These are phyloP conservation scores for Teratosphaeria epicoccoides DNA, from an alignment of 2,329 filamentous ascomycete genomes.

Conservation along the genomic window DNA sequence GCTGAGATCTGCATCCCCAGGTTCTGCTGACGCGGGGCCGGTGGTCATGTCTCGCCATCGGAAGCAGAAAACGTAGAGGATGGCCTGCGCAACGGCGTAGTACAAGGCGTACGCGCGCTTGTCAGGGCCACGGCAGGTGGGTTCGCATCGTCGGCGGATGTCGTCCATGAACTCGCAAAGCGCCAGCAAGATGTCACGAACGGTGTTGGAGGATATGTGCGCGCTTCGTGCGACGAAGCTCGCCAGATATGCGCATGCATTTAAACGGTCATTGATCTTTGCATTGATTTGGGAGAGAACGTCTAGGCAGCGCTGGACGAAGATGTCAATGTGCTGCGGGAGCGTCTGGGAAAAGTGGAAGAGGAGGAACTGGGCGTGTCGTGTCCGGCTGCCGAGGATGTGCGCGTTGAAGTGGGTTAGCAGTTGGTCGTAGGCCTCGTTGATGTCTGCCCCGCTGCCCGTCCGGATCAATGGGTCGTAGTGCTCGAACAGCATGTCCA, in stretches of 20 bases:
- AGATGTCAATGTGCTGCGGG: slow-evolving; percentile 66
- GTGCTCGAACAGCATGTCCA: slow-evolving; percentile 77
- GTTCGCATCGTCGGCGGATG: slow-evolving; percentile 62
- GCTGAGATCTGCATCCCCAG: slow-evolving; percentile 35
- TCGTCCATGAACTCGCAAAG: slow-evolving; percentile 67
- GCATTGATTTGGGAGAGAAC: slow-evolving; percentile 74
- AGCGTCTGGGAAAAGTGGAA: slow-evolving; percentile 90
- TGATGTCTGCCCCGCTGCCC: slow-evolving; percentile 56
- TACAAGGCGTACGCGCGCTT: slow-evolving; percentile 73
- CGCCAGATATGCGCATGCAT: slow-evolving; percentile 82
- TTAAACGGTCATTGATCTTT: slow-evolving; percentile 66
- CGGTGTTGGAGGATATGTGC: slow-evolving; percentile 62
- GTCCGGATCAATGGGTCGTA: slow-evolving; percentile 64
- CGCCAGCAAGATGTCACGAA: slow-evolving; percentile 72
- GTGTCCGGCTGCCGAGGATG: slow-evolving; percentile 80
- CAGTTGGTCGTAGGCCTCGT: slow-evolving; percentile 65
- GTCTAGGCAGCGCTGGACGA: slow-evolving; percentile 67
- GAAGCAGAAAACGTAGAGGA: slow-evolving; percentile 96
- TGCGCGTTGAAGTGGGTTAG: slow-evolving; percentile 77
- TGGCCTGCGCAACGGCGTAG: slow-evolving; percentile 78
- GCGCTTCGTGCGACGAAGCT: slow-evolving; percentile 89
- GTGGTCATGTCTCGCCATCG: slow-evolving; percentile 83
- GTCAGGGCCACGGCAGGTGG: slow-evolving; percentile 70
- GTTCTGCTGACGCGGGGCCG: slow-evolving; percentile 34
- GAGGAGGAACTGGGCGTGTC: slow-evolving; percentile 88